Conservation (phyloP, 352 stramenopile species). For the Globisporangium acanthophoron region DNA sequence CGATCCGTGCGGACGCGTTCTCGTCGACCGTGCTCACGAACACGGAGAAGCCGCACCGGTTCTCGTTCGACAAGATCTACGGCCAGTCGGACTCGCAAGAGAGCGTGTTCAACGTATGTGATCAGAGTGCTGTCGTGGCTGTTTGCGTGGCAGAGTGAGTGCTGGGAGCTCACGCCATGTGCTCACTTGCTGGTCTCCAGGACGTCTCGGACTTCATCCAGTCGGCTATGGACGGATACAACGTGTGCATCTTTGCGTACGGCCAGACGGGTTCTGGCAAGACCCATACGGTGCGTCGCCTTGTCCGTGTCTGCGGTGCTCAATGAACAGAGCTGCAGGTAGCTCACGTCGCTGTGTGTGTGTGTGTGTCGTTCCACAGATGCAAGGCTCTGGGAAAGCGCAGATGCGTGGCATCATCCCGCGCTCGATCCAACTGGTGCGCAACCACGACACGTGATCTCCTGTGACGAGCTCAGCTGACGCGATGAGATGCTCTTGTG, state of each 20-base stretch:
- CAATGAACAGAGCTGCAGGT: no score
- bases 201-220: conserved; percentile 88
- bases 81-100: conserved; percentile 93
- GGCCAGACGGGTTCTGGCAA: conserved; percentile 97
- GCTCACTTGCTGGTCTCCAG: conserved; percentile 15
- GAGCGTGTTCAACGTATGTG: conserved; percentile 81
- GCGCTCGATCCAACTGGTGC: conserved; percentile 89
- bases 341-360: not conserved
- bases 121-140: conserved; percentile 9
- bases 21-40: conserved; percentile 69
- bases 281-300: conserved; percentile 84
- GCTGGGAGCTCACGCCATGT: not conserved
- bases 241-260: conserved; percentile 99
- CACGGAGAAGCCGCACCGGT: conserved; percentile 76
- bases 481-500: not conserved
- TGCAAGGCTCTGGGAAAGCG: conserved; percentile 95
- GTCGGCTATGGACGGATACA: conserved; percentile 96
- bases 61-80: conserved; percentile 99
- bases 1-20: conserved; percentile 65
- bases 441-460: not conserved
- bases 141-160: not conserved
- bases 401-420: conserved; percentile 98
- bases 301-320: not conserved
- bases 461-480: no score
- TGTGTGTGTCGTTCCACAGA: conserved; percentile 29